Evolutionary conservation across 1,284 basidiomycete genomes (phyloP).

Genomic region (Moniliophthora roreri): DNA sequence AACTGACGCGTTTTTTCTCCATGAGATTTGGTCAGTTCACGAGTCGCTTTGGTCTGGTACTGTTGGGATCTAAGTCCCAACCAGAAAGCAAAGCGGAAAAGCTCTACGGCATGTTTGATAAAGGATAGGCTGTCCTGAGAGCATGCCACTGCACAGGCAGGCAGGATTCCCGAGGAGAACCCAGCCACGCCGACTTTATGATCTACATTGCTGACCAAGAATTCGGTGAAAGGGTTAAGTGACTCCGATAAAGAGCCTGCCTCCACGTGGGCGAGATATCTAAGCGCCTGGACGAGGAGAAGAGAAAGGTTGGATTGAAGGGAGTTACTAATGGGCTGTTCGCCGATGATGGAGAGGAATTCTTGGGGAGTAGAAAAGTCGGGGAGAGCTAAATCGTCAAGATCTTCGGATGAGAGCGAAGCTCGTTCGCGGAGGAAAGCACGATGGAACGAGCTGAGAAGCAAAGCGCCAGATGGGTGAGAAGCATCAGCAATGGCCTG

Average conservation of each 20-base stretch:
- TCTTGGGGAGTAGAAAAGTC: conserved; percentile 33
- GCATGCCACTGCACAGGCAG: conserved; percentile 53
- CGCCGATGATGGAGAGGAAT: conserved; percentile 32
- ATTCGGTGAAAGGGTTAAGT: conserved; percentile 31
- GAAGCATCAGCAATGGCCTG: conserved; percentile 40
- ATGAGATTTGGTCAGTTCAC: conserved; percentile 26
- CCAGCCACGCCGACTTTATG: conserved; percentile 46
- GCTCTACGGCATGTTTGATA: conserved; percentile 46
- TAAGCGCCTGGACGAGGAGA: conserved; percentile 52
- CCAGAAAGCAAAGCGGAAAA: conserved; percentile 57
- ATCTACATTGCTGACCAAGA: conserved; percentile 32
- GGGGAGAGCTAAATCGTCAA: conserved; percentile 35
- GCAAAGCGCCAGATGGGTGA: conserved; percentile 36
- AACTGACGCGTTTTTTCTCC: conserved; percentile 24
- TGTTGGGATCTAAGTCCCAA: conserved; percentile 53
- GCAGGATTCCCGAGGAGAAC: conserved; percentile 62
- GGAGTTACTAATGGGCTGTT: conserved; percentile 35
- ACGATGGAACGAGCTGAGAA: conserved; percentile 49
- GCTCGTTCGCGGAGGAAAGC: conserved; percentile 49
- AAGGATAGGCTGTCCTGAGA: conserved; percentile 42
- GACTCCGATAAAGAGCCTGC: conserved; percentile 22
- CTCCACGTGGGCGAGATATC: conserved; percentile 48
- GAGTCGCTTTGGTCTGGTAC: conserved; percentile 29
- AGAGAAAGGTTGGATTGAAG: conserved; percentile 49
- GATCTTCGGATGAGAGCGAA: conserved; percentile 37